Base-by-base conservation (phyloP, 1,284 basidiomycete genomes). In the Xanthoconium separans region DNA sequence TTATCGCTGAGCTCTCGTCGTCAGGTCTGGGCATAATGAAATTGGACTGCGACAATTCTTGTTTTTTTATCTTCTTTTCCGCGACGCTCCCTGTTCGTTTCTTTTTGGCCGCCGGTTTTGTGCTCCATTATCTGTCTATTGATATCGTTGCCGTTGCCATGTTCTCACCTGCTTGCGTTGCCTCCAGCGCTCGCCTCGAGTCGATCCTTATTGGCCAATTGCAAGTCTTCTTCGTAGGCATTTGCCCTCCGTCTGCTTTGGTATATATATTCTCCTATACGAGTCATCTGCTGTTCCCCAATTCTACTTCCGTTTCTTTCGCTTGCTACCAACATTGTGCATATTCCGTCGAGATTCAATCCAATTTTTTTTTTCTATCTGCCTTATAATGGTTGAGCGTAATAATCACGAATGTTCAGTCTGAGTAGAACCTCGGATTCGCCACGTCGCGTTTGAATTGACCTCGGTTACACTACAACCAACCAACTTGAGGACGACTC, bases 1-100 rank as follows among this genome's bases (percentile, higher is more conserved):
- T 50, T 59, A 34, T 54, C 53, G 55, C 54, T 58, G 31, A 55
- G 37, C 18, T 31, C 31, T 54, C 15, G 15, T 60, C 47, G 52
- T 20, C 56, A 84, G 82, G 82, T 84, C 46, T 84, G 82, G 82
- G 82, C 82, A 73, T 84, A 73, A 79, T 61, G 58, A 59, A 63
- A 60, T 57, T 56, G 56, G 58, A 66, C 56, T 51, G 47, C 58
- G 53, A 53, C 50, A 56, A 47, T 61, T 62, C 58, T 68, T 67
- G 57, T 50, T 57, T 49, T 20, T 42, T 42, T 37, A 27, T 27
- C 27, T 33, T 33, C 13, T 53, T 44, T 63, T 65, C 55, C 34
- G 50, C 56, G 34, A 60, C 70, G 33, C 53, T 61, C 61, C 42
- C 57, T 64, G 52, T 51, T 49, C 53, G 53, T 62, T 54, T 60